phyloP scores from a whole-genome alignment of 2,329 filamentous ascomycete species.

The Microdochium bolleyi region DNA sequence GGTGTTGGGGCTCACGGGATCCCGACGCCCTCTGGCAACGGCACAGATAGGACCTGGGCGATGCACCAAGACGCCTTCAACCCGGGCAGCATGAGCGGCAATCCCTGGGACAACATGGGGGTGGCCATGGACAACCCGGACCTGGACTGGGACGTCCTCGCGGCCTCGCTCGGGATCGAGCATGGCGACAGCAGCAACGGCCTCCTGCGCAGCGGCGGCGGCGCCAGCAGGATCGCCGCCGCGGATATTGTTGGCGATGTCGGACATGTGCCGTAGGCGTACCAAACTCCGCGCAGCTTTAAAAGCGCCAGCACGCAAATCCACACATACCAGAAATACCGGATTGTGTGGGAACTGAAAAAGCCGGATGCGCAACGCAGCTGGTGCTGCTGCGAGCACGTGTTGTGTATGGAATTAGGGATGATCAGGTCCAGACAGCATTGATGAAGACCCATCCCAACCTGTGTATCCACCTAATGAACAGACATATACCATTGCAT shows the following conservation, averaged over 20 bases:
- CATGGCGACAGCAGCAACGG: not conserved
- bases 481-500: too few species aligned
- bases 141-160: not conserved
- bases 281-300: not conserved
- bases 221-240: constrained; percentile 14
- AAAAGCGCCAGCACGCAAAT: constrained; percentile 29
- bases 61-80: not conserved
- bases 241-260: constrained; percentile 27
- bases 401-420: too few species aligned
- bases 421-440: too few species aligned
- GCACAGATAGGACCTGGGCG: too few species aligned
- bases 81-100: not conserved
- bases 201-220: not conserved
- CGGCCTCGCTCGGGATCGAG: not conserved
- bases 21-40: too few species aligned
- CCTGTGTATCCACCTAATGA: too few species aligned
- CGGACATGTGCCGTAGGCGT: not conserved
- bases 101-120: not conserved
- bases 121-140: not conserved
- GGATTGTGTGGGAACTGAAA: too few species aligned
- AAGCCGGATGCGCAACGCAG: too few species aligned
- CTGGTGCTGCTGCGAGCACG: too few species aligned
- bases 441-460: too few species aligned
- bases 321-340: too few species aligned
- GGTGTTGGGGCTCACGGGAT: too few species aligned